These are phyloP conservation scores for Cercophora sp. DNA, from an alignment of 495 filamentous ascomycete genomes.

Conservation along the genomic window DNA sequence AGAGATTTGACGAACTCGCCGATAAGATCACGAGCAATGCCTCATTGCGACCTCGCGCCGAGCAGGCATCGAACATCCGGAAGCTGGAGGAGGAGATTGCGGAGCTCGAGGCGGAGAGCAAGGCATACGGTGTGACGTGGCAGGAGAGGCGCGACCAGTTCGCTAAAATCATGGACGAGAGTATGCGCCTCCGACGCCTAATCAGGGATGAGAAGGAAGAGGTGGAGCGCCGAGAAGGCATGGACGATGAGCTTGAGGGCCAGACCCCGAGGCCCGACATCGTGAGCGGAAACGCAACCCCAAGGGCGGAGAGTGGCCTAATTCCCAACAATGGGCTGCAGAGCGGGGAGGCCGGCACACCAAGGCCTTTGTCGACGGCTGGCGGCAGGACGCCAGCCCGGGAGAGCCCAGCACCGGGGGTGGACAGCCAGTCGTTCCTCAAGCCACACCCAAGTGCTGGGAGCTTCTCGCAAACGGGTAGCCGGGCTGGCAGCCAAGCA, in stretches of 20 bases:
- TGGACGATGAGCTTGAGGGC: conserved; percentile 70
- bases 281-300: conserved; percentile 37
- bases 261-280: conserved; percentile 41
- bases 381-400: conserved; percentile 65
- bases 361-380: conserved; percentile 42
- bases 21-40: conserved; percentile 84
- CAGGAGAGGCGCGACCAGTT: conserved; percentile 82
- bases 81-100: conserved; percentile 84
- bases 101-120: conserved; percentile 79
- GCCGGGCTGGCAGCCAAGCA: conserved; percentile 35
- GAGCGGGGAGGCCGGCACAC: conserved; percentile 43
- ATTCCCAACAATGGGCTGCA: conserved; percentile 32
- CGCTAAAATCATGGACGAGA: conserved; percentile 84
- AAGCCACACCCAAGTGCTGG: conserved; percentile 44
- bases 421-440: conserved; percentile 27
- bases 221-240: conserved; percentile 67
- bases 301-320: conserved; percentile 36
- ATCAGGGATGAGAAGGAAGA: conserved; percentile 98
- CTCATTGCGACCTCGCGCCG: conserved; percentile 72
- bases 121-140: conserved; percentile 80
- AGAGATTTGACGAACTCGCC: conserved; percentile 78
- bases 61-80: conserved; percentile 71
- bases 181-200: conserved; percentile 73
- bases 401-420: conserved; percentile 40
- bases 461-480: conserved; percentile 38